Conservation (phyloP, 2,329 filamentous ascomycete genomes). For the Blastomyces parvus region DNA sequence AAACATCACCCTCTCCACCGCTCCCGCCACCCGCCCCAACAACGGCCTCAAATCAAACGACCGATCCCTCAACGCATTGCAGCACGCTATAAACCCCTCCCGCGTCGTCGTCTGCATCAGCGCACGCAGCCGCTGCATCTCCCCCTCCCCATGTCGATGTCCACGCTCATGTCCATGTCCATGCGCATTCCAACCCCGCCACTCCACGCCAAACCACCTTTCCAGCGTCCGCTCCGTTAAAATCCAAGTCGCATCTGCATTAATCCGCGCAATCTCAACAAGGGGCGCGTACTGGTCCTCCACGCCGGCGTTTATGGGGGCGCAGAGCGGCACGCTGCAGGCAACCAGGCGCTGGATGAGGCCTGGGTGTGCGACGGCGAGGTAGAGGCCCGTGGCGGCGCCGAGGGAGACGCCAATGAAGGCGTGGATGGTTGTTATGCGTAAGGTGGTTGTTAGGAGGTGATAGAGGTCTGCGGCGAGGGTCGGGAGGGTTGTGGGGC, state of each 20-base stretch:
- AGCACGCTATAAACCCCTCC: too few species aligned
- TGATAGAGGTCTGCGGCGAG: conserved; percentile 32
- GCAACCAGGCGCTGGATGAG: conserved; percentile 32
- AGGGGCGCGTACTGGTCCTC: conserved; percentile 32
- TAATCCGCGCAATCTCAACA: conserved; percentile 26
- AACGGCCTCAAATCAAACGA: too few species aligned
- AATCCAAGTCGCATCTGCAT: conserved; percentile 26
- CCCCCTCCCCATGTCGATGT: conserved; percentile 26
- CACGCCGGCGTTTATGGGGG: conserved; percentile 30
- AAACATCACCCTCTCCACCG: too few species aligned
- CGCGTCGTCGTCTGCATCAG: too few species aligned
- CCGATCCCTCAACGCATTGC: too few species aligned
- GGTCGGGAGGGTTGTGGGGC: conserved; percentile 32
- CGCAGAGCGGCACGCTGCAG: conserved; percentile 35
- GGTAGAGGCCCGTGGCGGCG: conserved; percentile 34
- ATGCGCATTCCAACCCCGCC: conserved; percentile 21
- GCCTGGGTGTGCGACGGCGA: conserved; percentile 30
- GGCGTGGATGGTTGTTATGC: conserved; percentile 19
- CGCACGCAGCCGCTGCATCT: too few species aligned
- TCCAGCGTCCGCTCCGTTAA: conserved; percentile 29
- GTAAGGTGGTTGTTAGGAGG: conserved; percentile 27
- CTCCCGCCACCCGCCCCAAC: too few species aligned
- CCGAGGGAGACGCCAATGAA: conserved; percentile 43
- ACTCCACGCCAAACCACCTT: conserved; percentile 36
- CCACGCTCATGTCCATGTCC: too few species aligned